phyloP scores from a whole-genome alignment of 108 stramenopile species.

The Aurantiochytrium sp. region DNA sequence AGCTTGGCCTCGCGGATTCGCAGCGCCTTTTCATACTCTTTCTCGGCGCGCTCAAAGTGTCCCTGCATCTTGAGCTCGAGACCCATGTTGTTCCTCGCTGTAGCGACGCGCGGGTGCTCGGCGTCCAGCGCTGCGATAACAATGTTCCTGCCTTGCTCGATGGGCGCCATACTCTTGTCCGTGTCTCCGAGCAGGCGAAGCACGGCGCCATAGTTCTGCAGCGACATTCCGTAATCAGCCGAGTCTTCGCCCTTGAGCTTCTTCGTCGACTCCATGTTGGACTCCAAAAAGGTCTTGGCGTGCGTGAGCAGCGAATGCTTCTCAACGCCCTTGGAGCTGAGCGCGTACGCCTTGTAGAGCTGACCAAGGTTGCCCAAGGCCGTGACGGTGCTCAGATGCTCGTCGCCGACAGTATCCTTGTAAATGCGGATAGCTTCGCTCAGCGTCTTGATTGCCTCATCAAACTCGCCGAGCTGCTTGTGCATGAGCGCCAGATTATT shows the following conservation, averaged over 20 bases:
- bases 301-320: background rate
- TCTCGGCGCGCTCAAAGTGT: background rate
- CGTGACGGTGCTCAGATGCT: background rate
- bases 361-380: slow-evolving; percentile 5
- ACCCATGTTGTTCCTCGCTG: background rate
- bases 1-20: background rate
- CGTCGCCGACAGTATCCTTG: slow-evolving; percentile 7
- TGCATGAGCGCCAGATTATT: slow-evolving; percentile 34
- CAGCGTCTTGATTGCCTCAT: background rate
- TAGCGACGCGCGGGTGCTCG: background rate
- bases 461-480: background rate
- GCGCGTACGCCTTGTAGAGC: background rate
- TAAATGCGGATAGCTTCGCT: background rate
- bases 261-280: background rate
- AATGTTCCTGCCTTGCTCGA: background rate
- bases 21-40: background rate
- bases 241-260: background rate
- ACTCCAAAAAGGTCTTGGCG: background rate
- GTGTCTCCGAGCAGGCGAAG: background rate
- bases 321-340: background rate
- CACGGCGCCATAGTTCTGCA: slow-evolving; percentile 4
- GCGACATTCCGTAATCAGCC: background rate
- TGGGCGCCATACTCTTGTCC: background rate
- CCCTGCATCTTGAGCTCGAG: background rate
- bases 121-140: background rate